A percentile compares a stretch with the other conserved stretches of the same genome.
Conservation (phyloP, 495 filamentous ascomycete genomes). For the Aspergillus ostianus region DNA sequence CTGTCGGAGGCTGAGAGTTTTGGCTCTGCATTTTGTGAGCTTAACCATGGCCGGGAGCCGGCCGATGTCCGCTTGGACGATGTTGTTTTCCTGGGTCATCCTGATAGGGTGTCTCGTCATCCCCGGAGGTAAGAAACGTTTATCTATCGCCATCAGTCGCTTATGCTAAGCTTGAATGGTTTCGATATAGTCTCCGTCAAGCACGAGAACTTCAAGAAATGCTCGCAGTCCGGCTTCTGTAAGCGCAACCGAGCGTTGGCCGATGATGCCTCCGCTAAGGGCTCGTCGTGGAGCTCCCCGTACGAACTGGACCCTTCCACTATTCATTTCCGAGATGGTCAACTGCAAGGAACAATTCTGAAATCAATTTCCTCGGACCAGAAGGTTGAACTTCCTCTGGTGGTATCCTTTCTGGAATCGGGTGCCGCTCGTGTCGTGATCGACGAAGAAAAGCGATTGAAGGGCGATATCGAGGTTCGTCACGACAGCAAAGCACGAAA, state of each 20-base stretch:
- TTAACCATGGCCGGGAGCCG: slow-evolving; percentile 41
- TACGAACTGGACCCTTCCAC: slow-evolving; percentile 73
- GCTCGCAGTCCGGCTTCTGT: slow-evolving; percentile 92
- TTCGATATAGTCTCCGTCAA: slow-evolving; percentile 72
- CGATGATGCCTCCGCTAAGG: slow-evolving; percentile 63
- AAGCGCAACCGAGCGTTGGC: slow-evolving; percentile 89
- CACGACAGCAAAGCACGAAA: slow-evolving; percentile 83
- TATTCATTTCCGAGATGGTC: slow-evolving; percentile 73
- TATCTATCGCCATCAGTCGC: neutral
- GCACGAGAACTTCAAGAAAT: slow-evolving; percentile 94
- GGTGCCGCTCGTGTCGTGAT: slow-evolving; percentile 82
- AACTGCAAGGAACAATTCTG: slow-evolving; percentile 72
- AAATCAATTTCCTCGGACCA: slow-evolving; percentile 68
- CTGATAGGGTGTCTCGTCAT: slow-evolving; percentile 40
- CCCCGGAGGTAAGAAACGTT: slow-evolving; percentile 33
- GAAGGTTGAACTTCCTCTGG: slow-evolving; percentile 75
- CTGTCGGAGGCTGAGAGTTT: slow-evolving; percentile 39
- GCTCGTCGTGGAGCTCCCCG: slow-evolving; percentile 71
- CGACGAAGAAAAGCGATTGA: slow-evolving; percentile 86
- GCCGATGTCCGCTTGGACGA: slow-evolving; percentile 57
- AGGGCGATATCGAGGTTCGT: slow-evolving; percentile 83
- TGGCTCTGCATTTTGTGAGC: slow-evolving; percentile 29
- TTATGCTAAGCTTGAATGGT: neutral
- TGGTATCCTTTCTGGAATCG: slow-evolving; percentile 82
- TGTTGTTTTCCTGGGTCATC: slow-evolving; percentile 42